Percentiles rank a stretch among this genome's conserved stretches.
Evolutionary conservation across 2,329 filamentous ascomycete species (phyloP).

Genomic region (Diaporthe longicolla): DNA sequence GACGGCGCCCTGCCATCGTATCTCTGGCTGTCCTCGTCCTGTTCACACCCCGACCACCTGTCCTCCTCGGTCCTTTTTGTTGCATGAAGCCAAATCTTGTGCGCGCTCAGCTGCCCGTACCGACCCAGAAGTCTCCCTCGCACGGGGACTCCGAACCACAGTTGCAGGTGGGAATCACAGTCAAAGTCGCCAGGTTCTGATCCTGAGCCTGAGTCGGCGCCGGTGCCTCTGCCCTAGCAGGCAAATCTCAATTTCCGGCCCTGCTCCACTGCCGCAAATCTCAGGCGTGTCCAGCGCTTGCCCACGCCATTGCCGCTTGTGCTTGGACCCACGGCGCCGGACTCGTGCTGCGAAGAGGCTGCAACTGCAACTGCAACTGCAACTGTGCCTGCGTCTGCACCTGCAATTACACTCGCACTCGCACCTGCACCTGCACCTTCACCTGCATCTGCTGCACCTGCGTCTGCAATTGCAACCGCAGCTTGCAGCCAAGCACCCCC

Average conservation of each 20-base stretch:
- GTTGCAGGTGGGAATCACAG: slow-evolving; percentile 17
- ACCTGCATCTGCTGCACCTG: slow-evolving; percentile 8
- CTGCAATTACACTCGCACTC: slow-evolving; percentile 1
- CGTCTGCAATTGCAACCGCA: slow-evolving; percentile 19
- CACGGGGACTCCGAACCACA: slow-evolving; percentile 23
- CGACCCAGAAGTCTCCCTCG: slow-evolving; percentile 8
- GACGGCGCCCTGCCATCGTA: slow-evolving; percentile 2
- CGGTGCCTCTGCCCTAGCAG: slow-evolving; percentile 30
- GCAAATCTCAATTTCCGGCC: slow-evolving; percentile 38
- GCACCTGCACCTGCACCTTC: neutral
- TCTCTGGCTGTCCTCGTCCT: neutral
- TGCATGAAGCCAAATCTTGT: slow-evolving; percentile 20
- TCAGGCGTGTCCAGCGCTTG: slow-evolving; percentile 29
- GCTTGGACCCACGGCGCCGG: slow-evolving; percentile 24
- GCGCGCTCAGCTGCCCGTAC: slow-evolving; percentile 6
- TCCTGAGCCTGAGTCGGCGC: slow-evolving; percentile 26
- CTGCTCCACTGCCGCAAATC: slow-evolving; percentile 36
- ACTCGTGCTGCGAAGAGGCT: slow-evolving; percentile 27
- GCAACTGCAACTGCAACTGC: slow-evolving; percentile 5
- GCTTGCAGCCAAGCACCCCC: slow-evolving; percentile 21
- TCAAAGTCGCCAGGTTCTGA: slow-evolving; percentile 24
- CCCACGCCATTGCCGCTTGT: slow-evolving; percentile 14
- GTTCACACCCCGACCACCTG: neutral
- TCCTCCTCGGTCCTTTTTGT: neutral
- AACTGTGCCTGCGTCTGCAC: slow-evolving; percentile 3